Evolutionary conservation across 2,329 filamentous ascomycete genomes (phyloP), one percentile per base, ranked within the genome.

Genomic region (Biscogniauxia mediterranea): DNA sequence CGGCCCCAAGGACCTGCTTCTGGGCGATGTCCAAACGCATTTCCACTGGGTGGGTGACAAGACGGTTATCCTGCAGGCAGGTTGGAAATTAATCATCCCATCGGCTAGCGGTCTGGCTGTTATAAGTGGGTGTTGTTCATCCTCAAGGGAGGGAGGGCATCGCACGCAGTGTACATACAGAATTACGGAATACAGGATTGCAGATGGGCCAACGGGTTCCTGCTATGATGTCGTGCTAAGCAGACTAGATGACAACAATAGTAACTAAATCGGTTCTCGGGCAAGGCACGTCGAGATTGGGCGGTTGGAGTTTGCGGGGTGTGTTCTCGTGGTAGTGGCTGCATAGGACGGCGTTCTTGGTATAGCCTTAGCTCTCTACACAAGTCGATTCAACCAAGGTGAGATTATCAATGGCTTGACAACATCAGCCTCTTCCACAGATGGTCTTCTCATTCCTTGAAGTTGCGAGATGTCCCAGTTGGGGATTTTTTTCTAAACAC

Each of bases 11-110:
- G 50, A 65, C 28, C 52, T 53, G 60, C 20, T 52, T 60, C 56
- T 56, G 65, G 28, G 50, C 49, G 20, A 49, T 42, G 49, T 61
- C 54, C 62, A 52, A 60, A 61, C 53, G 61, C 66, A 68, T 67
- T 25, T 49, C 52, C 42, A 54, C 54, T 55, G 38, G 21, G 32
- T 52, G 38, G 17, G 9, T 26, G 28, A 25, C 42, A 26, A 49
- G 55, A 26, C 23, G 25, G n/a, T 23, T 9, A 32, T 32, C 32
- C 21, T 49, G 32, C 17, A 50, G 38, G 55, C 23, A 21, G 13
- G 1, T 20, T 25, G 21, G 17, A 17, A 17, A n/a, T 51, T 21
- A 17, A 15, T 8, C 32, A 46, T 46, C 15, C 32, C 19, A 26
- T 21, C 38, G 11, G 21, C 13, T 56, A 21, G 28, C 38, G 23